Evolutionary conservation across 257 asterid species (phyloP).

Genomic region (Solanum tarapatanum): DNA sequence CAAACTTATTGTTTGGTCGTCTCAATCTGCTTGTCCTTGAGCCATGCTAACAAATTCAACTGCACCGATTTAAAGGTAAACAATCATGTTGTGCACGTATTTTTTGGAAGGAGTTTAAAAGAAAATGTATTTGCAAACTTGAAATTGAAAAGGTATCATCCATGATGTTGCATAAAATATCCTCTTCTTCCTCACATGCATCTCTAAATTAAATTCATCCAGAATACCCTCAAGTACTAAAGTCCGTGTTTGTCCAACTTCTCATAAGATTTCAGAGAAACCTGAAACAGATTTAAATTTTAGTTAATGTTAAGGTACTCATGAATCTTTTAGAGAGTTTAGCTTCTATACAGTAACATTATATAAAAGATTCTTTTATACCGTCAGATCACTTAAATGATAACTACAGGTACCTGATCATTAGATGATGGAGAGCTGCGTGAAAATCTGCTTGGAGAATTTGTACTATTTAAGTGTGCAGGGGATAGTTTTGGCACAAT

Average conservation of each 20-base stretch:
- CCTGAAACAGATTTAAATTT: not conserved
- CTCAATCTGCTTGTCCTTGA: not conserved
- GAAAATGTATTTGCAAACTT: no score
- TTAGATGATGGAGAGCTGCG: slow-evolving; percentile 13
- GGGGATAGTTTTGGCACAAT: slow-evolving; percentile 17
- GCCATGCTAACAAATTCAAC: not conserved
- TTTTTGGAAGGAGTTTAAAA: no score
- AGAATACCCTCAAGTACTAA: not conserved
- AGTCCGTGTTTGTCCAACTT: not conserved
- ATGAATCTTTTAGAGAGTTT: not conserved
- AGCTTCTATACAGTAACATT: no score
- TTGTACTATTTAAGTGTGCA: not conserved
- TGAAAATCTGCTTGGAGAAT: slow-evolving; percentile 13
- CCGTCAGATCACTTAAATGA: not conserved
- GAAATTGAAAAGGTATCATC: not conserved
- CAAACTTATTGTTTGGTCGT: not conserved
- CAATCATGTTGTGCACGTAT: no score
- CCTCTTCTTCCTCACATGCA: not conserved
- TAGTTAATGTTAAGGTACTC: not conserved
- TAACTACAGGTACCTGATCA: slow-evolving; percentile 16
- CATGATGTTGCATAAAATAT: not conserved
- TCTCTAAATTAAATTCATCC: not conserved
- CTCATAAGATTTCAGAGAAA: slow-evolving; percentile 1
- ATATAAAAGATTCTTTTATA: no score
- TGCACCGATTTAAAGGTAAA: no score